These are phyloP conservation scores for Trypanosoma cruzi DNA, from an alignment of 208 protist genomes.

Conservation along the genomic window DNA sequence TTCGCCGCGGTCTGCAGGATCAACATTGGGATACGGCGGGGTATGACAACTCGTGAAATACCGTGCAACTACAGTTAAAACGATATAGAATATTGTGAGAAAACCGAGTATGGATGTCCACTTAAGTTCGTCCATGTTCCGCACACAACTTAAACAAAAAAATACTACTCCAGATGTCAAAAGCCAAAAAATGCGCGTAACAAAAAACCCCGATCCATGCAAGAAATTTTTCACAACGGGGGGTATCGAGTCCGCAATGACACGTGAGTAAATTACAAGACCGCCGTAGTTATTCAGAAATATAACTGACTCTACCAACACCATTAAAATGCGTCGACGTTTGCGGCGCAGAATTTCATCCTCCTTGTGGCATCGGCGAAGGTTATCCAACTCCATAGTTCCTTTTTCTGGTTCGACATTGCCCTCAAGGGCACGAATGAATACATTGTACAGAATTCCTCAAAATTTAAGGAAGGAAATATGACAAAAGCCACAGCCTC, in stretches of 20 bases:
- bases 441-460: constrained; percentile 37
- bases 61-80: constrained; percentile 54
- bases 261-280: constrained; percentile 67
- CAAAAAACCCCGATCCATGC: constrained; percentile 34
- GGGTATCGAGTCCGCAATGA: constrained; percentile 76
- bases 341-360: constrained; percentile 45
- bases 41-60: constrained; percentile 47
- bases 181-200: constrained; percentile 56
- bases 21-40: constrained; percentile 43
- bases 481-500: constrained; percentile 59
- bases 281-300: constrained; percentile 76
- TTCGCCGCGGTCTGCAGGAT: constrained; percentile 34
- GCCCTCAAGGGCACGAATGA: neutral
- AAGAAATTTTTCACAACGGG: constrained; percentile 41
- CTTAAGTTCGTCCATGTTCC: constrained; percentile 87
- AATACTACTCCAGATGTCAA: constrained; percentile 59
- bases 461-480: constrained; percentile 54
- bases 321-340: constrained; percentile 43
- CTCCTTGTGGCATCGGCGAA: constrained; percentile 18
- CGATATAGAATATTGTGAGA: constrained; percentile 84
- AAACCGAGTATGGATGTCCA: constrained; percentile 81
- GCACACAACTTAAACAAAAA: constrained; percentile 66
- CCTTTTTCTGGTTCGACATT: constrained; percentile 8
- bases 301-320: constrained; percentile 60
- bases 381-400: constrained; percentile 21